These are phyloP conservation scores for Exophiala calicioides DNA, from an alignment of 2,329 filamentous ascomycete species.

Conservation along the genomic window DNA sequence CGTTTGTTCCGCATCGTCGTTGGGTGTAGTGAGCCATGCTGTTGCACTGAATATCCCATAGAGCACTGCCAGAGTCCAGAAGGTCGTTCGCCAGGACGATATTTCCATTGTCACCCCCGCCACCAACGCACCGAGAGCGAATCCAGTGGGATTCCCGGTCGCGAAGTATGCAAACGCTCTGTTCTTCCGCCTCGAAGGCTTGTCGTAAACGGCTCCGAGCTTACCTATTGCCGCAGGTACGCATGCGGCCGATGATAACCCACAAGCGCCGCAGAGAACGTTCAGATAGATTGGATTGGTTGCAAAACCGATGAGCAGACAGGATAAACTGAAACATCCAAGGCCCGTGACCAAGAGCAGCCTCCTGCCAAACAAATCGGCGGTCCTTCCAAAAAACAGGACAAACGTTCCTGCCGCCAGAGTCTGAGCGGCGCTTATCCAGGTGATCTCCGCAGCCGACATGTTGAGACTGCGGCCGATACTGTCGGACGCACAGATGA, in stretches of 20 bases:
- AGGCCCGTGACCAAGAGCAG: constrained; percentile 61
- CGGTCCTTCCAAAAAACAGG: constrained; percentile 65
- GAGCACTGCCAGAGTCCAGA: constrained; percentile 63
- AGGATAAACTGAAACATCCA: constrained; percentile 58
- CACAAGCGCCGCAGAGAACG: constrained; percentile 64
- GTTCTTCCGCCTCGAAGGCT: constrained; percentile 63
- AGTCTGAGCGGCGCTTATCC: constrained; percentile 65
- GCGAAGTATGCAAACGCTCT: constrained; percentile 64
- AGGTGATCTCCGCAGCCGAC: constrained; percentile 66
- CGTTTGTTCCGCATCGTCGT: constrained; percentile 52
- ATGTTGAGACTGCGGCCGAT: constrained; percentile 62
- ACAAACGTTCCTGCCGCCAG: constrained; percentile 66
- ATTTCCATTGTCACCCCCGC: constrained; percentile 63
- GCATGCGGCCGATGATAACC: constrained; percentile 64
- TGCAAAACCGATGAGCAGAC: constrained; percentile 61
- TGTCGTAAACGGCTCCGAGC: constrained; percentile 64
- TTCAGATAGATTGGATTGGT: constrained; percentile 61
- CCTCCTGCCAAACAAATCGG: constrained; percentile 67
- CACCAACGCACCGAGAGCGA: constrained; percentile 60
- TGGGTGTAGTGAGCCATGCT: constrained; percentile 63
- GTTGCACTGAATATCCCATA: constrained; percentile 61
- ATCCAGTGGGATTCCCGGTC: constrained; percentile 59
- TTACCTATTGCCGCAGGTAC: constrained; percentile 66
- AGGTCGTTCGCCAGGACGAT: constrained; percentile 65
- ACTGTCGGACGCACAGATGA: constrained; percentile 63